These are phyloP conservation scores for Acacia concinna DNA, from an alignment of 331 rosid genomes.

Conservation along the genomic window DNA sequence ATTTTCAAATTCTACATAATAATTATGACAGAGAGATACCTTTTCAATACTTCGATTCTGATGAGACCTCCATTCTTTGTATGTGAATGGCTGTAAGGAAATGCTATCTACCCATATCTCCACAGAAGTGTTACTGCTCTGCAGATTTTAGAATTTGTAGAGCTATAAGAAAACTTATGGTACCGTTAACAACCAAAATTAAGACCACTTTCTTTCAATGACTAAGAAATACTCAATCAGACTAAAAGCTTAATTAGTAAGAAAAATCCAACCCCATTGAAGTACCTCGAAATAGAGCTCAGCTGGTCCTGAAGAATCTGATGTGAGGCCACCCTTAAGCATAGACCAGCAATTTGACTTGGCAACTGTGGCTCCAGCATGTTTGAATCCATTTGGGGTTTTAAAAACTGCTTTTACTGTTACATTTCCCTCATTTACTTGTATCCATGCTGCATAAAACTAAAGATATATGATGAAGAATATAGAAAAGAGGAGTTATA, in stretches of 20 bases:
- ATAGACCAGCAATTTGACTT: slow-evolving; percentile 14
- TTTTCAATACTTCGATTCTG: slow-evolving; percentile 7
- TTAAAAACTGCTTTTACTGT: slow-evolving; percentile 6
- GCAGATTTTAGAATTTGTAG: not conserved
- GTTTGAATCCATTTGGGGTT: slow-evolving; percentile 1
- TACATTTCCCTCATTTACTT: not conserved
- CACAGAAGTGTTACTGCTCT: not conserved
- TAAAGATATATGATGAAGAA: not conserved
- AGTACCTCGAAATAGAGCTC: slow-evolving; percentile 17
- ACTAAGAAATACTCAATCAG: not conserved
- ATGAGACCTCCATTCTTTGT: slow-evolving; percentile 11
- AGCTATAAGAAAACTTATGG: not conserved
- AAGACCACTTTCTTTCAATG: not conserved
- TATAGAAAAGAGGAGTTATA: not conserved
- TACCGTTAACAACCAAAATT: not conserved
- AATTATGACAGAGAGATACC: not conserved
- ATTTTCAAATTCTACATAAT: not conserved
- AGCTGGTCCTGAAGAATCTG: slow-evolving; percentile 12
- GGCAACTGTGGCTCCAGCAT: slow-evolving; percentile 3
- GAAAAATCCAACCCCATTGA: not conserved
- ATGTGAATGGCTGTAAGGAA: slow-evolving; percentile 19
- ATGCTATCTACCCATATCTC: slow-evolving; percentile 20
- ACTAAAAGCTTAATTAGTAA: not conserved
- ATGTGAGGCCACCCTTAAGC: slow-evolving; percentile 15
- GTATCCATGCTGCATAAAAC: slow-evolving; percentile 11